Base-by-base conservation (phyloP, 148 eudicot genomes). In the Pharnaceum exiguum region DNA sequence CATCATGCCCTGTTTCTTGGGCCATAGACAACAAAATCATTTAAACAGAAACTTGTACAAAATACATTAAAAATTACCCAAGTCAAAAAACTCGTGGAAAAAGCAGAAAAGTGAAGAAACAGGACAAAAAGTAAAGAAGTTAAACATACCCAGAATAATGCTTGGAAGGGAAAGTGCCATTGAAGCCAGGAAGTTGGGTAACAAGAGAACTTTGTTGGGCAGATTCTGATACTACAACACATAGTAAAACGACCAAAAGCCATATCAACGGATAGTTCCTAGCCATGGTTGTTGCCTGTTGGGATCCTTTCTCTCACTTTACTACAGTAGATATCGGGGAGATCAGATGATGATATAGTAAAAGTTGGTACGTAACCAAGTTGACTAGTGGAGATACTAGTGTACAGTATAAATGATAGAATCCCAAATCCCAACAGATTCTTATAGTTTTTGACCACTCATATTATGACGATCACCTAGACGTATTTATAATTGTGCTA, bases 141-240 rank as follows among this genome's bases (percentile, higher is more conserved):
- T 8, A 57, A 3, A 33, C 13, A 51, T 68, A 93, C 99, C 99
- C 99, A 29, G 96, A 71, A 48, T 86, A 89, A 53, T 89, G 96
- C 63, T 83, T 83, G 51, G 99, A 89, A 19, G 89, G 89, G 46
- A 93, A 79, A 64, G 72, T 59, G 59, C 85, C 99, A 66, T 55
- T 52, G 58, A 93, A 93, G 5, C 99, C 99, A 59, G 99, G 99
- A 36, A 93, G 69, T 27, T 78, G 78, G 1, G 83, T 70, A 36
- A 93, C 59, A 32, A 85, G 68, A 36, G 90, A 79, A 67, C 16
- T 59, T 65, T 93, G 77, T 67, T 94, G 98, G 11, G 84, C 98
- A 30, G 86, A 81, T 53, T 79, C 71, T 38, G 67, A 31, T 12
- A 66, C 7, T 15, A 66, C 32, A 58, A 60, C 61, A 48, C 28